A percentile compares a stretch with the other conserved stretches of the same genome.
phyloP scores from a whole-genome alignment of 148 eudicot species.

The Vaccinium darrowii region DNA sequence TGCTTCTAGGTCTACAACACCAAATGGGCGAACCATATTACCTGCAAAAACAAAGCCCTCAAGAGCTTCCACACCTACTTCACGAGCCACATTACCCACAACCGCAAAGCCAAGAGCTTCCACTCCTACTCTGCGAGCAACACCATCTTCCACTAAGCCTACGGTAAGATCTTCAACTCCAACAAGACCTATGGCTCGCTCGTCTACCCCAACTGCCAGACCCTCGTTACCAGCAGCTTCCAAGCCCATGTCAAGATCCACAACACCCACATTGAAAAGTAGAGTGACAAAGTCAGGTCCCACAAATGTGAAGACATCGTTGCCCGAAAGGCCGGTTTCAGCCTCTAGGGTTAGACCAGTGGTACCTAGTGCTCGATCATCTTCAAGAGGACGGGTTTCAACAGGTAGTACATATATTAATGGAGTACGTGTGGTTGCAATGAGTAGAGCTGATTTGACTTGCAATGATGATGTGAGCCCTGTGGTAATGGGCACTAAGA shows the following conservation, averaged over 20 bases:
- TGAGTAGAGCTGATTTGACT: slow-evolving; percentile 28
- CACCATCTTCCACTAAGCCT: slow-evolving; percentile 28
- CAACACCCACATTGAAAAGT: slow-evolving; percentile 37
- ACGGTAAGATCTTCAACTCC: slow-evolving; percentile 32
- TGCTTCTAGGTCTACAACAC: slow-evolving; percentile 36
- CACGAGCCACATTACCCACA: slow-evolving; percentile 31
- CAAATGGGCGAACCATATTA: slow-evolving; percentile 29
- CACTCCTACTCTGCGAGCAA: slow-evolving; percentile 33
- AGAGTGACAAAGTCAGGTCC: slow-evolving; percentile 31
- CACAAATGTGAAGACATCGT: slow-evolving; percentile 18
- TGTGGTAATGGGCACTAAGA: slow-evolving; percentile 48
- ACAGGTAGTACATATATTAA: slow-evolving; percentile 6
- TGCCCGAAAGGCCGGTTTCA: slow-evolving; percentile 45
- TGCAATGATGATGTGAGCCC: slow-evolving; percentile 49
- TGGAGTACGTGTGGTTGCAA: slow-evolving; percentile 24
- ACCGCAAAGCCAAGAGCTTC: slow-evolving; percentile 30
- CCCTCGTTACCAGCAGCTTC: slow-evolving; percentile 25
- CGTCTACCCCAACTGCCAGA: slow-evolving; percentile 37
- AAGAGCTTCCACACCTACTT: slow-evolving; percentile 41
- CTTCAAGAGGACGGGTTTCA: slow-evolving; percentile 27
- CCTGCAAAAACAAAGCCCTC: slow-evolving; percentile 30
- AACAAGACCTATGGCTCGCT: slow-evolving; percentile 23
- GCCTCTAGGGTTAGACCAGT: slow-evolving; percentile 34
- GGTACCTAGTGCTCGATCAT: slow-evolving; percentile 29
- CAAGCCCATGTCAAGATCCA: slow-evolving; percentile 33